Percentiles rank a stretch among this genome's conserved stretches.
phyloP scores from a whole-genome alignment of 2,329 filamentous ascomycete species.

The Colletotrichum abscissum region DNA sequence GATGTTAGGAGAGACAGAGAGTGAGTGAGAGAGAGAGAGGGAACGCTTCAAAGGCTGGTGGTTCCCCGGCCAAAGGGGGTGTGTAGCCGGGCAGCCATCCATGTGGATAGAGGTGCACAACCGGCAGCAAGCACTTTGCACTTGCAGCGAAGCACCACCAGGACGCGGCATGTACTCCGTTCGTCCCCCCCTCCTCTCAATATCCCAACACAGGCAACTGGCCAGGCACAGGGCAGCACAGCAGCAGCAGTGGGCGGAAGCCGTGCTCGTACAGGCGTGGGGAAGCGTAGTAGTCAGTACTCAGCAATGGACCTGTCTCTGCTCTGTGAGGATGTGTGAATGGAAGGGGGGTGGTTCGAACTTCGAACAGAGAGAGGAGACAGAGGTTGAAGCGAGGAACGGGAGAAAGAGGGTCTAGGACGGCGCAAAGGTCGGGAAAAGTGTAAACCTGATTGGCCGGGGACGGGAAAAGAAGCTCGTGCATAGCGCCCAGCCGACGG shows the following conservation, averaged over 20 bases:
- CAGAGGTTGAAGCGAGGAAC: conserved; percentile 13
- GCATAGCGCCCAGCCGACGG: conserved; percentile 25
- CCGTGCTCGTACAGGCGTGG: neutral
- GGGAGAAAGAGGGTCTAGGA: neutral
- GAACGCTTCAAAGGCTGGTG: neutral
- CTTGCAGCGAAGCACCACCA: conserved; percentile 30
- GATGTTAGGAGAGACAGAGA: neutral
- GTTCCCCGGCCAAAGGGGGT: conserved; percentile 25
- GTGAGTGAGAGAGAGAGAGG: no score
- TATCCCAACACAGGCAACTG: conserved; percentile 16
- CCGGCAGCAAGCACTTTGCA: conserved; percentile 23
- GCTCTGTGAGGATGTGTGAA: neutral
- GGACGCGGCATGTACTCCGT: neutral
- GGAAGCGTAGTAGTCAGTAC: neutral
- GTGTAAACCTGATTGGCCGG: conserved; percentile 13
- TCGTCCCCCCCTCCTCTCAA: neutral
- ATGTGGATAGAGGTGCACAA: conserved; percentile 28
- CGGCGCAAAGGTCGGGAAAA: conserved; percentile 30
- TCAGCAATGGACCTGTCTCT: no score
- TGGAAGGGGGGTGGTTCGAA: neutral
- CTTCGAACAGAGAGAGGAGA: no score
- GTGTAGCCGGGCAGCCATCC: conserved; percentile 20
- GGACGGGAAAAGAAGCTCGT: conserved; percentile 10
- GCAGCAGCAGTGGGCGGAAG: conserved; percentile 21
- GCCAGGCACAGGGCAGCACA: conserved; percentile 30